Conservation (phyloP, 1,139 yeast genomes). For the Chernovozyma aurita region DNA sequence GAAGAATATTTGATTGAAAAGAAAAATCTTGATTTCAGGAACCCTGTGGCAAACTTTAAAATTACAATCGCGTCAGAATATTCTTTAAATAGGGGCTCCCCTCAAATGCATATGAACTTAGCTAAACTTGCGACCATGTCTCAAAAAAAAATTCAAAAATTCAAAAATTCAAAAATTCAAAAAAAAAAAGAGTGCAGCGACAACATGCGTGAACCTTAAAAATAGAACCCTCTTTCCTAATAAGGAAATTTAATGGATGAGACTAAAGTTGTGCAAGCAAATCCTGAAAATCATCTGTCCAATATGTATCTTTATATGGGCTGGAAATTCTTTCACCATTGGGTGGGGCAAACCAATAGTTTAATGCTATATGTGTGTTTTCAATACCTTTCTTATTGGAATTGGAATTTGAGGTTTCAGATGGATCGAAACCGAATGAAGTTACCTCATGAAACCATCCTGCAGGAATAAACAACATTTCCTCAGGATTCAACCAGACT, state of each 20-base stretch:
- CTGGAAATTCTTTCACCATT: constrained; percentile 22
- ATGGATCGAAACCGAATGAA: constrained; percentile 36
- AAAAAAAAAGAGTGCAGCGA: too few species aligned
- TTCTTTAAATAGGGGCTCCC: too few species aligned
- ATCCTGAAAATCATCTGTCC: constrained; percentile 45
- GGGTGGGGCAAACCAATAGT: constrained; percentile 75
- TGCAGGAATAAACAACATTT: constrained; percentile 65
- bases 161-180: too few species aligned
- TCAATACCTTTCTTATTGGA: not conserved
- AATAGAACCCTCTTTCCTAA: too few species aligned
- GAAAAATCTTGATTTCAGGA: too few species aligned
- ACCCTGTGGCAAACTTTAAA: too few species aligned
- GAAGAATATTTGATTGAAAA: too few species aligned
- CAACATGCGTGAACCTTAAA: too few species aligned
- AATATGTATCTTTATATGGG: constrained; percentile 46
- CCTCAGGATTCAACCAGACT: constrained; percentile 55
- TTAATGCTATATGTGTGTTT: constrained; percentile 53
- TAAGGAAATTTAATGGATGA: not conserved
- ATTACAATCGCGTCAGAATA: too few species aligned
- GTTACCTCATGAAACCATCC: constrained; percentile 85
- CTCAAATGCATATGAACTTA: too few species aligned
- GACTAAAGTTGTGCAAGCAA: not conserved
- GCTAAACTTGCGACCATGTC: too few species aligned
- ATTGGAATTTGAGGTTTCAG: constrained; percentile 13
- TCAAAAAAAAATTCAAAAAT: too few species aligned